Evolutionary conservation across 305 asterid species (phyloP).

Genomic region (Fraxinus ornus): DNA sequence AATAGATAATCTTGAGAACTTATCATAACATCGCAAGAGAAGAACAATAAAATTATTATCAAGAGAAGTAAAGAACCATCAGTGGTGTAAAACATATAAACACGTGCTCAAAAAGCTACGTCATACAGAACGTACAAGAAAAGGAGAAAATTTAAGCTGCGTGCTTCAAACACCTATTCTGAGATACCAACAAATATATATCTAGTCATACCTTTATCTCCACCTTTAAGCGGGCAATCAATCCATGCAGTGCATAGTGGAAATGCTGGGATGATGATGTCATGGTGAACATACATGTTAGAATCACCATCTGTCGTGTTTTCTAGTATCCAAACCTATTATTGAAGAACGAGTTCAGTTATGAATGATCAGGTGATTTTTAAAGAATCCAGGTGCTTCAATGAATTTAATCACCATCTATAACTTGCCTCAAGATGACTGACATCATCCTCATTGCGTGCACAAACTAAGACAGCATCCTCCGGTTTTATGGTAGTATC

Average conservation of each 20-base stretch:
- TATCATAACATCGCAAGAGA: neutral
- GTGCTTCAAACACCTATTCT: neutral
- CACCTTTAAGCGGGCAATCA: conserved; percentile 80
- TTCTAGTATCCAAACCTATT: conserved; percentile 84
- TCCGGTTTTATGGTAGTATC: conserved; percentile 76
- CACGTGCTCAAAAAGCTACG: neutral
- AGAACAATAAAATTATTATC: neutral
- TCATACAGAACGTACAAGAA: neutral
- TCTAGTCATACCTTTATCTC: conserved; percentile 60
- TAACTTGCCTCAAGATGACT: conserved; percentile 86
- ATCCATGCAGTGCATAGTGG: conserved; percentile 94
- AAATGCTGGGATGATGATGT: conserved; percentile 81
- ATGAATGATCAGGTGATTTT: neutral
- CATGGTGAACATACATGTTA: conserved; percentile 83
- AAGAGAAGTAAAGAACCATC: neutral
- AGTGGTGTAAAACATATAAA: neutral
- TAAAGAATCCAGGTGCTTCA: neutral
- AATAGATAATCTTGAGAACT: neutral
- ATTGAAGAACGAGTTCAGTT: conserved; percentile 14
- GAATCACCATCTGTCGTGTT: conserved; percentile 44
- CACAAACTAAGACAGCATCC: conserved; percentile 77
- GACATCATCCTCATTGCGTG: conserved; percentile 85
- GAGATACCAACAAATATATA: neutral
- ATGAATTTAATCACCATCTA: conserved; percentile 10
- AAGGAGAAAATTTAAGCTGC: neutral